Evolutionary conservation across 805 yeast genomes (phyloP).

Genomic region (Metahyphopichia silvanorum): DNA sequence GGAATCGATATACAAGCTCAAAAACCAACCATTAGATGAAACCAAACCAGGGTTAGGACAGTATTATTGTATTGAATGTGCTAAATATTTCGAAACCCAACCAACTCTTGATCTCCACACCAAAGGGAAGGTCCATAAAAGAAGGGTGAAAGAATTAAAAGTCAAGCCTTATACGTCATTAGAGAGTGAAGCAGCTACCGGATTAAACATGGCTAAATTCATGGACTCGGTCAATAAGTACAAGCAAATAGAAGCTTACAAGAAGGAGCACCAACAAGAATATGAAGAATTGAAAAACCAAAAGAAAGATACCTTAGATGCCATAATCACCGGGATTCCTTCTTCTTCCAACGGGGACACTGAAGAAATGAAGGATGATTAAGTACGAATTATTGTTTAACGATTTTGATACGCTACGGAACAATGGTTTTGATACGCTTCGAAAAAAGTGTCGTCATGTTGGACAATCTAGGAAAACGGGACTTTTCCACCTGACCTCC

Average conservation of each 20-base stretch:
- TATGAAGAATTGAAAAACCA: conserved; percentile 30
- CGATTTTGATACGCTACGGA: too few relatives aligned
- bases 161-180: conserved; percentile 81
- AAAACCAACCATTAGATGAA: conserved; percentile 86
- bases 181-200: conserved; percentile 91
- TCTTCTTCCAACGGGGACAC: conserved; percentile 13
- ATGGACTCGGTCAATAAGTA: conserved; percentile 60
- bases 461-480: too few relatives aligned
- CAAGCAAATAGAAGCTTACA: conserved; percentile 40
- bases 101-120: conserved; percentile 68
- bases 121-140: conserved; percentile 76
- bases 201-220: conserved; percentile 68
- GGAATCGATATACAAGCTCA: conserved; percentile 59
- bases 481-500: too few relatives aligned
- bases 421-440: too few relatives aligned
- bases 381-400: conserved; percentile 19
- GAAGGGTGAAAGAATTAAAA: conserved; percentile 74
- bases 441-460: too few relatives aligned
- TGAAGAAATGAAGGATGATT: conserved; percentile 7
- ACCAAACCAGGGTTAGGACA: conserved; percentile 93
- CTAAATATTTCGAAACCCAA: conserved; percentile 83
- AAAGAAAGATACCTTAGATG: conserved; percentile 38
- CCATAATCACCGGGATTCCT: conserved; percentile 28
- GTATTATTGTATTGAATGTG: conserved; percentile 91
- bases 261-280: conserved; percentile 43